Conservation (phyloP, 176 grass and related monocot genomes). For the Sorghum bicolor region DNA sequence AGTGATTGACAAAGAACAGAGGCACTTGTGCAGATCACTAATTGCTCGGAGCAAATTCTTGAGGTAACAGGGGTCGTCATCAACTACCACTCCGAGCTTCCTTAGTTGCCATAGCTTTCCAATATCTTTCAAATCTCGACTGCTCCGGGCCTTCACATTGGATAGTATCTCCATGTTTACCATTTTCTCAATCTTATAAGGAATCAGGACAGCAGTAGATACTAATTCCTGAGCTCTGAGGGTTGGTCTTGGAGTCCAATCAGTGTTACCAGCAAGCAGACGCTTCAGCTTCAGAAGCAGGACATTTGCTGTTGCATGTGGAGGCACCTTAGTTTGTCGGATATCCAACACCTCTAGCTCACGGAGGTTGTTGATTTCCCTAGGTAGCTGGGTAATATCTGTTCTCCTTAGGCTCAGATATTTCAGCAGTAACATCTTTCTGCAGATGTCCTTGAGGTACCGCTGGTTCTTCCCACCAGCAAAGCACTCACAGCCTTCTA, state of each 20-base stretch:
- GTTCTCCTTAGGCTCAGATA: not conserved
- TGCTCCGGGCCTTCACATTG: not conserved
- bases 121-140: not conserved
- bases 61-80: not conserved
- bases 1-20: not conserved
- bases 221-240: too few species aligned
- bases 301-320: too few species aligned
- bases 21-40: not conserved
- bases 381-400: not conserved
- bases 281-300: too few species aligned
- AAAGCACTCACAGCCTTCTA: not conserved
- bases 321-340: too few species aligned
- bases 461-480: not conserved
- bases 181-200: not conserved
- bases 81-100: not conserved
- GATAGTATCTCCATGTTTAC: not conserved
- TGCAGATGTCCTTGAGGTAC: not conserved
- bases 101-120: not conserved
- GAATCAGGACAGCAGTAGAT: too few species aligned
- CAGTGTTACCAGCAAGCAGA: too few species aligned
- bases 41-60: not conserved
- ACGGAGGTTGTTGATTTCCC: not conserved
- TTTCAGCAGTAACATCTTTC: not conserved
- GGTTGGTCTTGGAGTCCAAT: too few species aligned
- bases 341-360: too few species aligned